Evolutionary conservation across 2,329 filamentous ascomycete genomes (phyloP), one percentile per base, ranked within the genome.

Genomic region (Penicillium brasilianum): DNA sequence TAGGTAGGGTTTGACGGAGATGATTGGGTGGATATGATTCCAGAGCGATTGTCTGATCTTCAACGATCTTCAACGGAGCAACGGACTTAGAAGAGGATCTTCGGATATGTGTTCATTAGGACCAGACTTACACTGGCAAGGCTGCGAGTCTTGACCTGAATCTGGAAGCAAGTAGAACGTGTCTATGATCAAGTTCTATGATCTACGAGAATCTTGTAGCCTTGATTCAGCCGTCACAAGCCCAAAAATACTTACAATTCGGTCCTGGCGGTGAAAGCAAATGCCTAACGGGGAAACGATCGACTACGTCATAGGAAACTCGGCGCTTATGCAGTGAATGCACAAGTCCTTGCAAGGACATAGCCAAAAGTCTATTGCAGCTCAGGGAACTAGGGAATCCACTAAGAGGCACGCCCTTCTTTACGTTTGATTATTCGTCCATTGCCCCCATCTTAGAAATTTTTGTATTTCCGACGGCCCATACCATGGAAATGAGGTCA

Each of bases 251-350:
- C 37, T 18, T 18, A 4, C 10, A 41, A 8, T 39, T 1, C n/a
- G 2, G 9, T 20, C 28, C 56, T 57, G 43, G 62, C 55, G 63
- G 62, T 64, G 60, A 56, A 54, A 36, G 48, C 51, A 39, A 25
- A 34, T 55, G 48, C 62, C 61, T 16, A 57, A 67, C 37, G 20
- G 16, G 61, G 66, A 34, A 68, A 44, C 43, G 67, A 69, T 69
- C 67, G 58, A 61, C 64, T 68, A 65, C 64, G 64, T 69, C 66
- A 68, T 63, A 54, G 41, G 50, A 7, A 11, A 7, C 49, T 34
- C 14, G 34, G 49, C 44, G 25, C 48, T 41, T 51, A 59, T 37
- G 44, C 25, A 48, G 25, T 43, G 30, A 46, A 59, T 37, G 44
- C 25, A 48, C 14, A 25, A 48, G 16, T 30, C 44, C 44, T n/a